These are phyloP conservation scores for Piedraia hortae DNA, from an alignment of 2,329 filamentous ascomycete species.

Conservation along the genomic window DNA sequence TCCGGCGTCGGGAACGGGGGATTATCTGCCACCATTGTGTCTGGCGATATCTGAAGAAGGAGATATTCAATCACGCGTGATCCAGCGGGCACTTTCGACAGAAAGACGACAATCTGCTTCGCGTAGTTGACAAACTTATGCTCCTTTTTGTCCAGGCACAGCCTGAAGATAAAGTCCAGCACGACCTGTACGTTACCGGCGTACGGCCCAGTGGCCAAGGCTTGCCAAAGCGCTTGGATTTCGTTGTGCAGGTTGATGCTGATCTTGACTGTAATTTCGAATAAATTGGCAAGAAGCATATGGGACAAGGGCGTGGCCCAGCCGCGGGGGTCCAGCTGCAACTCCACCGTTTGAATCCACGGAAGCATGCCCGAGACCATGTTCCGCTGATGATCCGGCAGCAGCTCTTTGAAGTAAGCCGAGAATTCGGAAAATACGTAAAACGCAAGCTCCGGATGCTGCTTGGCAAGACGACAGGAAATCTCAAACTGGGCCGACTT, in stretches of 20 bases:
- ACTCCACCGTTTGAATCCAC: conserved; percentile 84
- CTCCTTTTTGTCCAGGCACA: conserved; percentile 79
- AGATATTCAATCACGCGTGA: conserved; percentile 87
- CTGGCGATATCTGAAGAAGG: conserved; percentile 68
- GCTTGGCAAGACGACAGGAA: conserved; percentile 64
- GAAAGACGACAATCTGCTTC: conserved; percentile 90
- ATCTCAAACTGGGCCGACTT: conserved; percentile 94
- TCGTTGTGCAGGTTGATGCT: conserved; percentile 78
- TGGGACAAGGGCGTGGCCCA: conserved; percentile 79
- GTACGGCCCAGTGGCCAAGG: conserved; percentile 73
- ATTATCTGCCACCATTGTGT: conserved; percentile 84
- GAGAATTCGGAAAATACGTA: conserved; percentile 91
- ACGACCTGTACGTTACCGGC: conserved; percentile 84
- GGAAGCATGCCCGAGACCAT: conserved; percentile 83
- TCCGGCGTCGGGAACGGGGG: conserved; percentile 44
- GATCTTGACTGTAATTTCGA: conserved; percentile 87
- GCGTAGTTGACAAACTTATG: conserved; percentile 97
- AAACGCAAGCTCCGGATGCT: conserved; percentile 72
- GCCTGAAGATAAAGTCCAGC: conserved; percentile 81
- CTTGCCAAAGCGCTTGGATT: conserved; percentile 92
- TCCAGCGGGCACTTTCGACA: conserved; percentile 63
- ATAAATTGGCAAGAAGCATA: conserved; percentile 76
- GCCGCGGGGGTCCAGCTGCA: conserved; percentile 75
- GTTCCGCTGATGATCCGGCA: conserved; percentile 62
- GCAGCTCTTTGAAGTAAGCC: conserved; percentile 67